Evolutionary conservation across 2,329 filamentous ascomycete genomes (phyloP).

Genomic region (Helminthosporium solani): DNA sequence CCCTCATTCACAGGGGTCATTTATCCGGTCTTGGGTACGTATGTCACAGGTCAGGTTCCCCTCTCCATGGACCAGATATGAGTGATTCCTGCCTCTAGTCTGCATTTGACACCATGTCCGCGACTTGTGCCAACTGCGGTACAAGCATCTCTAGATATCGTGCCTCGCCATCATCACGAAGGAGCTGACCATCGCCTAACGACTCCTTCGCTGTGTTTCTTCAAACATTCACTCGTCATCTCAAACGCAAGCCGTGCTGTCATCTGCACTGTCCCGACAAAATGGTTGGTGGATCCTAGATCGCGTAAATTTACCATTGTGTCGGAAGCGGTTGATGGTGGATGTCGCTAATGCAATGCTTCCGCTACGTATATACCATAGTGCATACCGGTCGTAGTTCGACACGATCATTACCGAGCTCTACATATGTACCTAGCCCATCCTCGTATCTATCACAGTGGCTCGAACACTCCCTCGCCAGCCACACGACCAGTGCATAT

Average conservation of each 20-base stretch:
- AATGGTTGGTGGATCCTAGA: neutral
- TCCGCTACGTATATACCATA: too few species aligned
- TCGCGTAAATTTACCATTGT: neutral
- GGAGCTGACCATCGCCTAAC: neutral
- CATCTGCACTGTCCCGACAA: neutral
- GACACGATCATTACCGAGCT: neutral
- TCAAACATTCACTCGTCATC: neutral
- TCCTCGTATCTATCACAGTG: too few species aligned
- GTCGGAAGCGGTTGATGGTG: neutral
- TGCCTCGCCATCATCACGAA: neutral
- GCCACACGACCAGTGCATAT: too few species aligned
- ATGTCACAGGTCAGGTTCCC: too few species aligned
- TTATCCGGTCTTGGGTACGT: neutral
- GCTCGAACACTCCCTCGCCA: too few species aligned
- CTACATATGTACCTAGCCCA: too few species aligned
- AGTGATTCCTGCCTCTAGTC: neutral
- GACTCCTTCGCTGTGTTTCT: neutral
- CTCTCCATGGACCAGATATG: neutral
- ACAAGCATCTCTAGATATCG: neutral
- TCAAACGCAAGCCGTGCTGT: neutral
- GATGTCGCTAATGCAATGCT: too few species aligned
- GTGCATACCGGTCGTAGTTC: too few species aligned
- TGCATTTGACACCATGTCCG: neutral
- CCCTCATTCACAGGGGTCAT: neutral
- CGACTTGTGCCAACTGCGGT: neutral